Evolutionary conservation across 768 basidiomycete genomes (phyloP), one percentile per base, ranked within the genome.

Genomic region (Auriscalpium microsporum): DNA sequence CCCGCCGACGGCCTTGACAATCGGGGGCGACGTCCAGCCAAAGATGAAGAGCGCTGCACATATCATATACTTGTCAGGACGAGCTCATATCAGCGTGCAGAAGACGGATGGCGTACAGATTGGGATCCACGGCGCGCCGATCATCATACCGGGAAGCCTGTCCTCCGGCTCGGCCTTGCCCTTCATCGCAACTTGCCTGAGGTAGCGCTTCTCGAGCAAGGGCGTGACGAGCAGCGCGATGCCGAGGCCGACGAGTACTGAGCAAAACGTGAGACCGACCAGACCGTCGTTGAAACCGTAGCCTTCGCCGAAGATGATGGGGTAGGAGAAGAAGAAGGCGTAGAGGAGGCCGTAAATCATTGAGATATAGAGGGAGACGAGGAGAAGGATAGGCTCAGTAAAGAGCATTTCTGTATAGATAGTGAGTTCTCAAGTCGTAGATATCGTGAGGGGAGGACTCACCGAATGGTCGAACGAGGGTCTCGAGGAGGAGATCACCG

Each of bases 361-460:
- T 16, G 73, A 68, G 46, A 76, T 70, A 64, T 75, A 79, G 42
- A 78, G 57, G 8, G 74, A 73, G 48, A 78, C 71, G 11, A 74
- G 64, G 9, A 78, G 63, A 23, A 78, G 67, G 53, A 78, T 77
- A 0, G 75, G 74, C 59, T 79, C 78, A 9, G 71, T 73, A 28
- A 67, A 65, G 17, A 78, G 66, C 69, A 80, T 73, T 45, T 69
- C 60, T 64, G 58, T 1, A 50, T 5, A 35, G 8, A 14, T 10
- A 28, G 38, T 34, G n/a, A 44, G 46, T 17, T 10, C 14, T 35
- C 37, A 44, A 9, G 23, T 45, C 1, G 52, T 8, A 28, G 17
- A 36, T 17, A 6, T 9, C 40, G 21, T 10, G 21, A 17, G 11
- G 2, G 10, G 33, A n/a, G 44, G 13, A 58, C 60, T 52, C 45